These are phyloP conservation scores for Trichothecium roseum DNA, from an alignment of 2,329 filamentous ascomycete genomes.

Conservation along the genomic window DNA sequence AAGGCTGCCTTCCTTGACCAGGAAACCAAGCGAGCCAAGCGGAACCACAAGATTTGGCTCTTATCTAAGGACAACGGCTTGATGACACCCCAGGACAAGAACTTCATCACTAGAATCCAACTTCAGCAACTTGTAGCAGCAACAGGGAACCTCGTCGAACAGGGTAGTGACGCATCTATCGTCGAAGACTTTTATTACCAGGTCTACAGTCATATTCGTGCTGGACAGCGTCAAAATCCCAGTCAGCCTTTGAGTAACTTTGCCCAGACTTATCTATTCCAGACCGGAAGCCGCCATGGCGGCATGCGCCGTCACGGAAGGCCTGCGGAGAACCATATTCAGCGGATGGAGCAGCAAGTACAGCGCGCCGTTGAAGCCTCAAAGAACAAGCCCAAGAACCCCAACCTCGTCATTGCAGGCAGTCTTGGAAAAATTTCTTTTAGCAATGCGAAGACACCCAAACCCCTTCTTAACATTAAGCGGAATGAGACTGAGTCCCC, in stretches of 20 bases:
- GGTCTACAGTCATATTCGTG: constrained; percentile 89
- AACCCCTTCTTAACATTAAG: constrained; percentile 92
- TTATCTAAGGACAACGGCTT: constrained; percentile 89
- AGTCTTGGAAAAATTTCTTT: constrained; percentile 97
- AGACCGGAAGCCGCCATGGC: constrained; percentile 78
- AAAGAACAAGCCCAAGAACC: constrained; percentile 96
- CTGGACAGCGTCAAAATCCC: constrained; percentile 79
- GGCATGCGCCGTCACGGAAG: constrained; percentile 64
- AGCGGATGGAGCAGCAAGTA: constrained; percentile 98
- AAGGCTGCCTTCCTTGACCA: constrained; percentile 76
- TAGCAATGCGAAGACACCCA: constrained; percentile 96
- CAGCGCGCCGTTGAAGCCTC: constrained; percentile 94
- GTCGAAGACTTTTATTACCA: constrained; percentile 98
- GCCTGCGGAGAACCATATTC: constrained; percentile 91
- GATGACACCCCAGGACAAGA: constrained; percentile 99
- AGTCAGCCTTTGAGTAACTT: constrained; percentile 92
- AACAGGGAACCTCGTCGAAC: constrained; percentile 75
- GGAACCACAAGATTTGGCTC: constrained; percentile 95
- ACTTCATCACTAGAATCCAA: constrained; percentile 97
- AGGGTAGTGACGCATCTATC: constrained; percentile 68
- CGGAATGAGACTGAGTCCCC: constrained; percentile 59
- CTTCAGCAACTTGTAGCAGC: constrained; percentile 91
- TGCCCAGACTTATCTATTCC: constrained; percentile 93
- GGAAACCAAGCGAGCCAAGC: constrained; percentile 89
- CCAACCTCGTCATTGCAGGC: constrained; percentile 90